phyloP scores from a whole-genome alignment of 331 rosid species.

The Quercus lobata region DNA sequence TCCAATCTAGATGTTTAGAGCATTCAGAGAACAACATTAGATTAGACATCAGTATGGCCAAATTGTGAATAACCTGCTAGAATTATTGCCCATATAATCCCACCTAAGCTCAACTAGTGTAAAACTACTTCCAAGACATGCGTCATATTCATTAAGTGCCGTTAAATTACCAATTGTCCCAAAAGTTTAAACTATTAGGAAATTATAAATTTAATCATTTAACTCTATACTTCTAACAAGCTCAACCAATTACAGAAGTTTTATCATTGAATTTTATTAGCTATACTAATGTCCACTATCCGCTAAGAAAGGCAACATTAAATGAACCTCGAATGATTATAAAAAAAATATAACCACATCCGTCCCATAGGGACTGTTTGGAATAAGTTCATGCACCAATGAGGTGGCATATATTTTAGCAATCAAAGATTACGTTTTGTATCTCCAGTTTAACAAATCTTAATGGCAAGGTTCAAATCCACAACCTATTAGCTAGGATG shows the following conservation, averaged over 20 bases:
- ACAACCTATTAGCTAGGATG: not conserved
- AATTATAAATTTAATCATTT: too few species aligned
- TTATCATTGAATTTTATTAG: not conserved
- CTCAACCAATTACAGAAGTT: not conserved
- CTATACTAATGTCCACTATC: not conserved
- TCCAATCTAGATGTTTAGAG: conserved; percentile 15
- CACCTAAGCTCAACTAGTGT: not conserved
- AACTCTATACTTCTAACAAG: too few species aligned
- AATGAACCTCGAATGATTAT: not conserved
- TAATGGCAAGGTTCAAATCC: not conserved
- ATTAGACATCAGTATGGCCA: not conserved
- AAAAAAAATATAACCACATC: not conserved
- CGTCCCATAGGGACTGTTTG: not conserved
- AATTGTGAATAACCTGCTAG: not conserved
- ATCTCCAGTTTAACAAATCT: not conserved
- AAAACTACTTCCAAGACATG: not conserved
- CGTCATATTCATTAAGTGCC: not conserved
- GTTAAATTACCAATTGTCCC: too few species aligned
- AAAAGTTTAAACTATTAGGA: too few species aligned
- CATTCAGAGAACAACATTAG: conserved; percentile 1
- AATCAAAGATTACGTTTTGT: not conserved
- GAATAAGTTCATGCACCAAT: not conserved
- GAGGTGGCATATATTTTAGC: not conserved
- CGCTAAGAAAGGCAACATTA: not conserved
- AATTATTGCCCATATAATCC: not conserved